Conservation (phyloP, 106 monocot genomes). For the Platanthera zijinensis region DNA sequence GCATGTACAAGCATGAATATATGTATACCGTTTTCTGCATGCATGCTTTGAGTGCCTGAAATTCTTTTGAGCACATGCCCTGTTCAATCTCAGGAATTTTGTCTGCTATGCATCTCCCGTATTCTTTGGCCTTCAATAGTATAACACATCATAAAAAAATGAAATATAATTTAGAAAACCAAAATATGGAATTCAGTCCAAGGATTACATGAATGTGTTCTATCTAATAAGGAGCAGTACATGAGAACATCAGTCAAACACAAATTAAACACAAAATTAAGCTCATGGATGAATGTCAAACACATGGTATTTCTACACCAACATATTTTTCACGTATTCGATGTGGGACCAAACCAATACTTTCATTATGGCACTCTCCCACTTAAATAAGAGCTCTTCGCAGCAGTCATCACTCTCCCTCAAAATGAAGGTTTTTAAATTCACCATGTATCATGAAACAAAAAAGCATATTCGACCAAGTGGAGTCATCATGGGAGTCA, state of each 20-base stretch:
- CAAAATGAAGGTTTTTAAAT: too few relatives aligned
- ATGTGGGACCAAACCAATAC: too few relatives aligned
- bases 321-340: too few relatives aligned
- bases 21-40: slow-evolving; percentile 65
- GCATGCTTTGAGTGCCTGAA: slow-evolving; percentile 74
- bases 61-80: slow-evolving; percentile 92
- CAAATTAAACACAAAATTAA: background rate
- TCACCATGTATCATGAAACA: too few relatives aligned
- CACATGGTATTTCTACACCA: background rate
- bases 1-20: background rate
- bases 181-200: background rate
- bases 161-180: background rate
- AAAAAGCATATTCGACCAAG: too few relatives aligned
- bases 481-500: too few relatives aligned
- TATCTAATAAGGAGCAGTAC: background rate
- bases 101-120: slow-evolving; percentile 72
- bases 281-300: background rate
- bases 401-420: too few relatives aligned
- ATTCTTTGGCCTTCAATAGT: slow-evolving; percentile 37
- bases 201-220: background rate
- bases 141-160: background rate
- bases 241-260: too few relatives aligned
- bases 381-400: too few relatives aligned
- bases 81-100: slow-evolving; percentile 91
- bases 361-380: too few relatives aligned